Evolutionary conservation across 2,329 filamentous ascomycete genomes (phyloP).

Genomic region (Diplocarpon rosae): DNA sequence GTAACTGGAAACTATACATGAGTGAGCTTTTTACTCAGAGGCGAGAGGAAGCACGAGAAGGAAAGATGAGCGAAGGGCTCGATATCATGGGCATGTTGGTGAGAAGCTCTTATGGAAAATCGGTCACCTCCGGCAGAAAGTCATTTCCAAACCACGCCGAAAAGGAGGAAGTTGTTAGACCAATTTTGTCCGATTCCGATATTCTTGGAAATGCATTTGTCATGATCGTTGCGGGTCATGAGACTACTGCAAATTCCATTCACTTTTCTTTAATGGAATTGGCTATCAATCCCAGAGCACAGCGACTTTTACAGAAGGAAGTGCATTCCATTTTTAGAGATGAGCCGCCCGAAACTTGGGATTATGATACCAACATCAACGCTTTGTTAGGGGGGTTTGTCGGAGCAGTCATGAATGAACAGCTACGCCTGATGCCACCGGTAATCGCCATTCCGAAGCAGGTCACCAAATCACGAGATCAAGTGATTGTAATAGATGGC

Average conservation of each 20-base stretch:
- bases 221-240: conserved; percentile 64
- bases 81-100: conserved; percentile 47
- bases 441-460: conserved; percentile 64
- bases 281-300: conserved; percentile 51
- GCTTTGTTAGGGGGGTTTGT: conserved; percentile 57
- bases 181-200: conserved; percentile 48
- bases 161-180: conserved; percentile 41
- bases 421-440: conserved; percentile 60
- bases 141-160: conserved; percentile 32
- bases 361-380: conserved; percentile 57
- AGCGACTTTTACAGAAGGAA: conserved; percentile 57
- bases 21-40: conserved; percentile 45
- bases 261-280: conserved; percentile 61
- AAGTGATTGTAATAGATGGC: conserved; percentile 49
- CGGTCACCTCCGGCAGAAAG: conserved; percentile 23
- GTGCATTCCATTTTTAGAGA: conserved; percentile 54
- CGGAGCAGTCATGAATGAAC: conserved; percentile 69
- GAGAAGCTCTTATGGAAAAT: conserved; percentile 31
- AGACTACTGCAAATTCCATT: conserved; percentile 66
- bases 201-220: conserved; percentile 64
- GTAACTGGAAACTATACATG: conserved; percentile 52
- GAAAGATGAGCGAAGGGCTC: conserved; percentile 33
- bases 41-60: conserved; percentile 32
- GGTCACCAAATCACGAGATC: conserved; percentile 36
- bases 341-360: conserved; percentile 50